Evolutionary conservation across 805 yeast genomes (phyloP).

Genomic region (Wickerhamomyces kurtzmanii): DNA sequence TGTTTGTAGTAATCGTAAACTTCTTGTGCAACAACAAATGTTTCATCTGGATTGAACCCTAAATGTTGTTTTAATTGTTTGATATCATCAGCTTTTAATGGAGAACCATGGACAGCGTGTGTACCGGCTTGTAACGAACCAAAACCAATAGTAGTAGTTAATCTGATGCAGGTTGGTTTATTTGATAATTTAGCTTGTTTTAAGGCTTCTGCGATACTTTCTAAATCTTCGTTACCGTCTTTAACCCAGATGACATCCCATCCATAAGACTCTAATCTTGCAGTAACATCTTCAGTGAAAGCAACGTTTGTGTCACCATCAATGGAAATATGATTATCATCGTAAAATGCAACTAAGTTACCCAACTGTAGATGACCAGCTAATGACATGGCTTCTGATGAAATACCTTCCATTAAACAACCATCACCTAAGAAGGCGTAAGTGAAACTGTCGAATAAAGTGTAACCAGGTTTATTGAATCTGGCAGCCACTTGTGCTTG

Average conservation of each 20-base stretch:
- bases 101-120: constrained; percentile 92
- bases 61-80: constrained; percentile 72
- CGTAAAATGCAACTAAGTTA: constrained; percentile 92
- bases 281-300: constrained; percentile 85
- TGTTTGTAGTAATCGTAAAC: constrained; percentile 62
- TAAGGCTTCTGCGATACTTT: constrained; percentile 63
- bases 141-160: constrained; percentile 88
- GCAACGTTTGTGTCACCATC: constrained; percentile 88
- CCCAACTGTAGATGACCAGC: constrained; percentile 95
- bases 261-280: constrained; percentile 85
- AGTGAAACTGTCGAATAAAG: constrained; percentile 65
- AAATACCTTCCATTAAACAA: constrained; percentile 96
- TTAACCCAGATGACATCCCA: constrained; percentile 79
- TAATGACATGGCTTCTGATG: constrained; percentile 86
- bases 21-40: constrained; percentile 73
- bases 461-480: constrained; percentile 80
- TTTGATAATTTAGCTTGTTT: constrained; percentile 71
- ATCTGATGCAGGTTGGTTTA: constrained; percentile 86
- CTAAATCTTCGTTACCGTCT: constrained; percentile 75
- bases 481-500: constrained; percentile 87
- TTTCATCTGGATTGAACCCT: constrained; percentile 83
- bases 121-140: constrained; percentile 85
- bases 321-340: constrained; percentile 93
- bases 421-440: constrained; percentile 91
- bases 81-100: constrained; percentile 89